Evolutionary conservation across 2,329 filamentous ascomycete species (phyloP).

Genomic region (Fusarium sororula): DNA sequence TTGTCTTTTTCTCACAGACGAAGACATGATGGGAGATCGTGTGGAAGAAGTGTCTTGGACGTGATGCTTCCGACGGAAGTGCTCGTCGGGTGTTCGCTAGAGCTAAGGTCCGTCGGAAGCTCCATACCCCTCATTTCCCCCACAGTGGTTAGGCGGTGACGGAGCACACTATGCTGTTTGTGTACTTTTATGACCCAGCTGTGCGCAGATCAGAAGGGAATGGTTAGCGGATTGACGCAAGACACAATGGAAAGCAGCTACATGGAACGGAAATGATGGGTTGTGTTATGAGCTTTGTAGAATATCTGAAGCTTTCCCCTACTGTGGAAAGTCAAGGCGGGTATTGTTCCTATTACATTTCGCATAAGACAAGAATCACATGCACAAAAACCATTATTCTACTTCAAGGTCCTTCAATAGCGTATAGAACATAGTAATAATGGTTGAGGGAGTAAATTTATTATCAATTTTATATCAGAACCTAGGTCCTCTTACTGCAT

Average conservation of each 20-base stretch:
- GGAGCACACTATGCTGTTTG: neutral
- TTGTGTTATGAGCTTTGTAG: fast-evolving
- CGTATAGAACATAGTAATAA: too few species aligned
- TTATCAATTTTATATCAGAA: neutral
- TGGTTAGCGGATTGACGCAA: fast-evolving
- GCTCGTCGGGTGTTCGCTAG: fast-evolving
- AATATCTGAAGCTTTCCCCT: too few species aligned
- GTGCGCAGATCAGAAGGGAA: neutral
- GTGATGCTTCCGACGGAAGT: neutral
- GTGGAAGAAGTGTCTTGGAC: too few species aligned
- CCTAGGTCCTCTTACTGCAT: fast-evolving
- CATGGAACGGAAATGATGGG: too few species aligned
- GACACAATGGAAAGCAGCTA: neutral
- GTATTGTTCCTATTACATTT: fast-evolving
- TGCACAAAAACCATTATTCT: too few species aligned
- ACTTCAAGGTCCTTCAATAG: too few species aligned
- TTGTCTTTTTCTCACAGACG: neutral
- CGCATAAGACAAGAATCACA: too few species aligned
- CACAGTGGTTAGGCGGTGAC: neutral
- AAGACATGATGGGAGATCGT: neutral
- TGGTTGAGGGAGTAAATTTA: too few species aligned
- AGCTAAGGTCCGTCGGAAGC: neutral
- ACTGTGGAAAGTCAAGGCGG: too few species aligned
- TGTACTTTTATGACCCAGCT: neutral
- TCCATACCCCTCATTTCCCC: neutral